phyloP scores from a whole-genome alignment of 495 filamentous ascomycete genomes.

The Penicillium cosmopolitanum region DNA sequence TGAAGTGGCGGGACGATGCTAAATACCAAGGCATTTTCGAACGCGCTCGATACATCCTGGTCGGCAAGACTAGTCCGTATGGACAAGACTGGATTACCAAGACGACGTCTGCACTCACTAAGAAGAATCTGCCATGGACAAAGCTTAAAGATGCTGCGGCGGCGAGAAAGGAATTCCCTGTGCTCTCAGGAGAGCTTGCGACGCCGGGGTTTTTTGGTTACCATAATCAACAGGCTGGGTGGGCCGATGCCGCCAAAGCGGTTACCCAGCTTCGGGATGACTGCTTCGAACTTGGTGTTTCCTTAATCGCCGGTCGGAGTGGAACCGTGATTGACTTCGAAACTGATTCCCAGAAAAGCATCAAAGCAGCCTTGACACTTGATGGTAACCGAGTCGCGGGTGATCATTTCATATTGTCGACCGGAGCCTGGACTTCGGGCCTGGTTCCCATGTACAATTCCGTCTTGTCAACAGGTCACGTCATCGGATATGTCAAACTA shows the following conservation, averaged over 20 bases:
- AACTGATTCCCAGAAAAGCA: neutral
- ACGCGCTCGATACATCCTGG: slow-evolving; percentile 1
- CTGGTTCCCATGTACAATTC: slow-evolving; percentile 71
- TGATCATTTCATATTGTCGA: slow-evolving; percentile 57
- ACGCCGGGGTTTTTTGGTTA: slow-evolving; percentile 57
- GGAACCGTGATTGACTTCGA: slow-evolving; percentile 23
- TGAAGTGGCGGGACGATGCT: slow-evolving; percentile 57
- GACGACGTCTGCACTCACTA: slow-evolving; percentile 42
- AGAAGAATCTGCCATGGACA: slow-evolving; percentile 30
- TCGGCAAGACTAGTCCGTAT: slow-evolving; percentile 16
- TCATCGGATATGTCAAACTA: slow-evolving; percentile 25
- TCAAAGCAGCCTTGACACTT: slow-evolving; percentile 9
- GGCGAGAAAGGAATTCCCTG: neutral
- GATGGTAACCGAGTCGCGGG: slow-evolving; percentile 20
- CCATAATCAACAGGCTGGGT: slow-evolving; percentile 66
- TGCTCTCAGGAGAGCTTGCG: slow-evolving; percentile 46
- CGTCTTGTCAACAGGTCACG: slow-evolving; percentile 57
- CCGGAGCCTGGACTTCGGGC: slow-evolving; percentile 74
- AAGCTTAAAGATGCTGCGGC: neutral
- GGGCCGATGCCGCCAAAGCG: slow-evolving; percentile 69
- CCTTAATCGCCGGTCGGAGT: slow-evolving; percentile 21
- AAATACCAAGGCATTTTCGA: slow-evolving; percentile 17
- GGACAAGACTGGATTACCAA: slow-evolving; percentile 26
- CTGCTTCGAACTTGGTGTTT: slow-evolving; percentile 25
- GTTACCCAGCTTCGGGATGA: slow-evolving; percentile 58